Evolutionary conservation across 495 filamentous ascomycete genomes (phyloP).

Genomic region (Penicillium argentinense): DNA sequence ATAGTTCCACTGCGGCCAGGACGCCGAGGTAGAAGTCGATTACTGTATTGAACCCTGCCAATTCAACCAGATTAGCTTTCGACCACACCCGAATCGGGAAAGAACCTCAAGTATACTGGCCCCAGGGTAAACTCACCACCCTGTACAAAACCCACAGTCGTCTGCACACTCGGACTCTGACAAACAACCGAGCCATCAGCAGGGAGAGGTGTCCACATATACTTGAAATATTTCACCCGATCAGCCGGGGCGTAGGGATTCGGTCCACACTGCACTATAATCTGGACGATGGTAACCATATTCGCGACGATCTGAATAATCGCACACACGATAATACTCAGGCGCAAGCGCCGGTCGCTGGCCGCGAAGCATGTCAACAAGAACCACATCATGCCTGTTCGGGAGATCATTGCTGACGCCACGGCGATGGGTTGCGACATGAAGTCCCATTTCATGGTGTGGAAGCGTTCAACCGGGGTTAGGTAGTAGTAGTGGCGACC

Average conservation of each 20-base stretch:
- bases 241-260: constrained; percentile 30
- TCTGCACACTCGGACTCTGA: constrained; percentile 35
- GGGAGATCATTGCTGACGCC: constrained; percentile 44
- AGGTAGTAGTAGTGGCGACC: constrained; percentile 36
- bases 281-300: constrained; percentile 36
- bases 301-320: constrained; percentile 34
- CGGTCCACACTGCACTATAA: constrained; percentile 39
- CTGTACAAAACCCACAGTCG: constrained; percentile 37
- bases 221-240: constrained; percentile 37
- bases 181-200: constrained; percentile 34
- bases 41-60: constrained; percentile 34
- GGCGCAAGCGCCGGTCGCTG: constrained; percentile 29
- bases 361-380: constrained; percentile 35
- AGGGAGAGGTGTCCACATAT: constrained; percentile 40
- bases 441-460: constrained; percentile 34
- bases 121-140: too few species aligned
- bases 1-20: constrained; percentile 35
- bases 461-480: constrained; percentile 11
- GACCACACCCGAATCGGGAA: too few species aligned
- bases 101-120: too few species aligned
- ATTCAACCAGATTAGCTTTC: neutral
- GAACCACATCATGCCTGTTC: constrained; percentile 43
- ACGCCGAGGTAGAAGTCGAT: constrained; percentile 34
- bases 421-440: constrained; percentile 41
- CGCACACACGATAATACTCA: constrained; percentile 31